Percentiles rank a stretch among this genome's conserved stretches.
Evolutionary conservation across 176 grass and related monocot species (phyloP).

Genomic region (Canna indica): DNA sequence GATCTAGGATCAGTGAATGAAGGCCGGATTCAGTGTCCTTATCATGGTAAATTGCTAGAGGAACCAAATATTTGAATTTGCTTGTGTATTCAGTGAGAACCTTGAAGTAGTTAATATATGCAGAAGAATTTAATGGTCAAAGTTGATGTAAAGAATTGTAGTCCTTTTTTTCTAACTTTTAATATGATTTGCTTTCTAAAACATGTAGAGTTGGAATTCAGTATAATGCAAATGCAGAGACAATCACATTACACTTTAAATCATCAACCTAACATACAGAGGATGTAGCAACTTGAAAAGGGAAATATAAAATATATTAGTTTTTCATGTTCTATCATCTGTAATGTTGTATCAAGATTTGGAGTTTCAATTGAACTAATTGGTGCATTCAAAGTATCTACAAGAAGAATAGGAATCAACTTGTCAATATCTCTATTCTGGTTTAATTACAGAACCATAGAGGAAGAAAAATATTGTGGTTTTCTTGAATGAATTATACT

Average conservation of each 20-base stretch:
- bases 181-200: too few species aligned
- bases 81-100: not conserved
- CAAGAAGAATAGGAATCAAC: not conserved
- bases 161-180: too few species aligned
- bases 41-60: slow-evolving; percentile 54
- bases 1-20: slow-evolving; percentile 89
- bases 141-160: too few species aligned
- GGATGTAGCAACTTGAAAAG: not conserved
- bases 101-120: not conserved
- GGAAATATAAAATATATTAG: not conserved
- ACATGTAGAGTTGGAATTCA: too few species aligned
- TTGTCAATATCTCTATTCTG: not conserved
- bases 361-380: not conserved
- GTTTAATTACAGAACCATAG: not conserved
- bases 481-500: not conserved
- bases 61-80: not conserved
- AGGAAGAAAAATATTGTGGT: not conserved
- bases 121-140: not conserved
- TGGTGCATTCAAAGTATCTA: not conserved
- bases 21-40: slow-evolving; percentile 87
- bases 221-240: too few species aligned
- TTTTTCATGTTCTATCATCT: not conserved
- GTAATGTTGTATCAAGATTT: not conserved
- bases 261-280: too few species aligned
- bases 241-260: too few species aligned